Conservation (phyloP, 202 grass and related monocot species). For the Elaeis oleifera region DNA sequence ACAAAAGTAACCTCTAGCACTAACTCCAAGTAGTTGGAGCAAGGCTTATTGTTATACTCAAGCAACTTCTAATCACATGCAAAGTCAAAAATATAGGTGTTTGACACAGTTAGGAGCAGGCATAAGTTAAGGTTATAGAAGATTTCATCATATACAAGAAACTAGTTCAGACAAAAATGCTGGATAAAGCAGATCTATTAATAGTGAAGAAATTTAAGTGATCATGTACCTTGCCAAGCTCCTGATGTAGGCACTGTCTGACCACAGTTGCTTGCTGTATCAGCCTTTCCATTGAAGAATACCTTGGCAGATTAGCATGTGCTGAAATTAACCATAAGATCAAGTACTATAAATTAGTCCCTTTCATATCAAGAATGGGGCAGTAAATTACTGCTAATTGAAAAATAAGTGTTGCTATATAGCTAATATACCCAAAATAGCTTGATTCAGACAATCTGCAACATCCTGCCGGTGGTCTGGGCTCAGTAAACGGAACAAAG, state of each 20-base stretch:
- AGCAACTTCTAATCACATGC: too few species aligned
- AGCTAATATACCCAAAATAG: constrained; percentile 66
- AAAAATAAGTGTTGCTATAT: background rate
- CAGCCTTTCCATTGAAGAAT: constrained; percentile 87
- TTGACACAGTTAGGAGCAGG: background rate
- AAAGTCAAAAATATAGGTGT: too few species aligned
- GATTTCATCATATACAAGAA: too few species aligned
- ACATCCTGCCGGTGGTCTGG: constrained; percentile 80
- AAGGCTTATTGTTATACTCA: too few species aligned
- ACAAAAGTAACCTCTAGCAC: too few species aligned
- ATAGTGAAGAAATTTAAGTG: constrained; percentile 4
- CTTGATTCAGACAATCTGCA: constrained; percentile 80
- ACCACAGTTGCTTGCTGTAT: constrained; percentile 78
- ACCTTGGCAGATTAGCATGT: constrained; percentile 74
- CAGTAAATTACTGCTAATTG: background rate
- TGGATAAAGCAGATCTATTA: background rate
- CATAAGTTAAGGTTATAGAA: too few species aligned
- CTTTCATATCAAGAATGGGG: constrained; percentile 7
- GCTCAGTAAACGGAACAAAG: constrained; percentile 94
- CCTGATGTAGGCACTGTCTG: constrained; percentile 70
- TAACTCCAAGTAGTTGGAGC: too few species aligned
- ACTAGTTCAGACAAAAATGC: background rate
- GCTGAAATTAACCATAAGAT: constrained; percentile 37
- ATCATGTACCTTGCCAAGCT: constrained; percentile 56
- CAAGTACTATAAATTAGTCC: constrained; percentile 10